Conservation (phyloP, 768 basidiomycete genomes). For the Ramaria sp. region DNA sequence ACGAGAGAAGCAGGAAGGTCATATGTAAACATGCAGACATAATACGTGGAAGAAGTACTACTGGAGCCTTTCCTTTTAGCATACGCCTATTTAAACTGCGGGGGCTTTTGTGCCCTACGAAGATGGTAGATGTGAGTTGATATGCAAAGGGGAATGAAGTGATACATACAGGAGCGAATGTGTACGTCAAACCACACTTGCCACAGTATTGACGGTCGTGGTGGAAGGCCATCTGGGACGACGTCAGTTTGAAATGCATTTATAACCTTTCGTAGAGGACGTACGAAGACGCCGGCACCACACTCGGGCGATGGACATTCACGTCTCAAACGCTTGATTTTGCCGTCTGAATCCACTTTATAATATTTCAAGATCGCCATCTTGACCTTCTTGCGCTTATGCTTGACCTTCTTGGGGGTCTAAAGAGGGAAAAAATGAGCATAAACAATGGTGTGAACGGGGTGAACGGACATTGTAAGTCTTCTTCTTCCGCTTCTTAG, state of each 20-base stretch:
- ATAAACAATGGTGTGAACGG: constrained; percentile 7
- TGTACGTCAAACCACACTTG: constrained; percentile 84
- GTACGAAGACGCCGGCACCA: constrained; percentile 45
- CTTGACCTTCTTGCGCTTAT: constrained; percentile 99
- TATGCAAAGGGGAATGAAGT: not conserved
- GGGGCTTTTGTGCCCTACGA: constrained; percentile 11
- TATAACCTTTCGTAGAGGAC: constrained; percentile 23
- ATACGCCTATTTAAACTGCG: constrained; percentile 4
- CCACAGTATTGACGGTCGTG: constrained; percentile 97
- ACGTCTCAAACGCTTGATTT: constrained; percentile 97
- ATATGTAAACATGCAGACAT: not conserved
- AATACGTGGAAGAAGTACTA: not conserved
- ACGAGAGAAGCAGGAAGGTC: too few species aligned
- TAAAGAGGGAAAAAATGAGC: constrained; percentile 18
- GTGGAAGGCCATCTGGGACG: constrained; percentile 91
- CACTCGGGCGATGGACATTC: constrained; percentile 68
- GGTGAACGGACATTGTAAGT: constrained; percentile 77
- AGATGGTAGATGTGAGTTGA: not conserved
- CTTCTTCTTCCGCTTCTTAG: constrained; percentile 99
- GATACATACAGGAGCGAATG: constrained; percentile 48
- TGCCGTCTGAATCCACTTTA: constrained; percentile 99
- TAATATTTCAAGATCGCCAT: constrained; percentile 99
- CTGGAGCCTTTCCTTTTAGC: not conserved
- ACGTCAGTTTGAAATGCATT: constrained; percentile 15
- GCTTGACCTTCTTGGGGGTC: constrained; percentile 99